Percentiles rank a stretch among this genome's conserved stretches.
These are phyloP conservation scores for Didymella exigua DNA, from an alignment of 2,329 filamentous ascomycete genomes.

Conservation along the genomic window DNA sequence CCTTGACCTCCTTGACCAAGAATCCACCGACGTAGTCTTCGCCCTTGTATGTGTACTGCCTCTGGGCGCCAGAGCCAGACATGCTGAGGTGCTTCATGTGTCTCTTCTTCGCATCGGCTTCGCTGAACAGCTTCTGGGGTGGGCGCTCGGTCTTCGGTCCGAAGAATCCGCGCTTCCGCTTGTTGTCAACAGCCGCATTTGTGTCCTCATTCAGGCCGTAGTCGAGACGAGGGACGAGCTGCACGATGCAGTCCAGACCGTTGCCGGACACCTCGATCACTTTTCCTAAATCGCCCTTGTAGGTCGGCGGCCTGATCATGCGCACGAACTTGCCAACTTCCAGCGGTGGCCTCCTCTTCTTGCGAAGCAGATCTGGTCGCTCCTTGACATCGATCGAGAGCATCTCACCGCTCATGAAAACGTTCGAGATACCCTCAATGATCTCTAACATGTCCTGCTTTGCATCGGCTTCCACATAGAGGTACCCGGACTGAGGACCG, in stretches of 20 bases:
- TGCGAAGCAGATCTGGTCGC: conserved; percentile 93
- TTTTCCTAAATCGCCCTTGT: conserved; percentile 87
- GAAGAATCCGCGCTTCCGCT: conserved; percentile 74
- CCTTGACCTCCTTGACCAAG: conserved; percentile 89
- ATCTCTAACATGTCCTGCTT: conserved; percentile 85
- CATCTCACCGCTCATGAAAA: conserved; percentile 87
- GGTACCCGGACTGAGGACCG: conserved; percentile 88
- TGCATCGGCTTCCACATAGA: conserved; percentile 91
- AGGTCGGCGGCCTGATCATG: conserved; percentile 77
- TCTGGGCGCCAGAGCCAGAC: conserved; percentile 61
- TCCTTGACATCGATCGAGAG: conserved; percentile 93
- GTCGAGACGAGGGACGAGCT: conserved; percentile 87
- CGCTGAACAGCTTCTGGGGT: conserved; percentile 89
- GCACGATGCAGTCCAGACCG: conserved; percentile 83
- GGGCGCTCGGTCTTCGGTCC: conserved; percentile 67
- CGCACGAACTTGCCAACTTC: conserved; percentile 92
- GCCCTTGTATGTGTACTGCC: conserved; percentile 81
- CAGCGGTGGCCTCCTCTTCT: conserved; percentile 79
- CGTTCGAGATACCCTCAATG: conserved; percentile 82
- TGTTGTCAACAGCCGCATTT: conserved; percentile 59
- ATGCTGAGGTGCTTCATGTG: conserved; percentile 68
- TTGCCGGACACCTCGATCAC: conserved; percentile 93
- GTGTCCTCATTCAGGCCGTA: conserved; percentile 87
- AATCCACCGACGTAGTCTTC: conserved; percentile 94
- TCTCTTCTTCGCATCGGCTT: conserved; percentile 87